Evolutionary conservation across 1,284 basidiomycete genomes (phyloP), one percentile per base, ranked within the genome.

Genomic region (Austroboletus sp.): DNA sequence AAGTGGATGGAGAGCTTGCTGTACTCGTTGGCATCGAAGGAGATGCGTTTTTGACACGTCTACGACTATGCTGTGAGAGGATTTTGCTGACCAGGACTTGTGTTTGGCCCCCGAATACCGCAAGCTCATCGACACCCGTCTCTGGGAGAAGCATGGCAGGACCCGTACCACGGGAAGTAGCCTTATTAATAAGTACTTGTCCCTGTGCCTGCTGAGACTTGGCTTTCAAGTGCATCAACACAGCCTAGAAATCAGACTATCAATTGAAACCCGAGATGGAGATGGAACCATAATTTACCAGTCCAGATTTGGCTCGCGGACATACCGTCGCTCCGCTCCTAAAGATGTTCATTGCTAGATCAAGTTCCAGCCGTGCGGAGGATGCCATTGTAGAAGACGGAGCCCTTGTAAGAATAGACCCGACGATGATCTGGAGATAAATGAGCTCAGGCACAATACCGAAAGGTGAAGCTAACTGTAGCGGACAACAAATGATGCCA

Each of bases 51-150:
- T 45, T 51, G 7, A 40, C 38, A 8, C 53, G 53, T 40, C 53
- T 60, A 23, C 55, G 57, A 42, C 60, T 65, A 40, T 57, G 54
- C 12, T 54, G 53, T 11, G 69, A 69, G 29, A 78, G 63, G 40
- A 77, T 62, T 52, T 68, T 78, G 63, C 71, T 78, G 40, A 81
- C 78, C 15, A 79, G 54, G 30, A 78, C 68, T 34, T 70, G 68
- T 7, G 78, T 79, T 51, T 78, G 76, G 4, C 76, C 80, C 37
- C 80, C 80, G 43, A 82, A 82, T n/a, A 82, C 69, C 15, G 80
- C 78, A 15, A 83, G 70, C 55, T 81, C 79, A 51, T 82, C 71
- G 32, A 73, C 76, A 42, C 78, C 75, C 54, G 78, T 77, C 33
- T 75, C 62, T 7, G 70, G 63, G 17, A 60, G 61, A 8, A 67